These are phyloP conservation scores for Boletus eberwhitei DNA, from an alignment of 768 basidiomycete species.

Conservation along the genomic window DNA sequence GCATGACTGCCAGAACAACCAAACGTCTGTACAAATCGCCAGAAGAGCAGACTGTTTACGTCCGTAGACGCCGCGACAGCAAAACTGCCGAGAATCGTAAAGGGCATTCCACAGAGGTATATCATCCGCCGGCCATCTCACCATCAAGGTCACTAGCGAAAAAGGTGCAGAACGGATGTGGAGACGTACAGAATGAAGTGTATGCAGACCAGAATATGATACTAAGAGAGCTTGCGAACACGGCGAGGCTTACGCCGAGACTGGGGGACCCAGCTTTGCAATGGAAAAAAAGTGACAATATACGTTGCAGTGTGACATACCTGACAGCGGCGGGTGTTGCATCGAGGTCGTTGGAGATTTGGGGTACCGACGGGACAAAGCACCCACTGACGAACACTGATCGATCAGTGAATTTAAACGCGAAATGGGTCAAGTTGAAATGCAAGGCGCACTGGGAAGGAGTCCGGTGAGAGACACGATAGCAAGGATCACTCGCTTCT, in stretches of 20 bases:
- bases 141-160: background rate
- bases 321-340: conserved; percentile 57
- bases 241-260: conserved; percentile 49
- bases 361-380: conserved; percentile 73
- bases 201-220: conserved; percentile 52
- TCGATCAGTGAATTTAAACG: background rate
- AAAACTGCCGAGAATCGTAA: conserved; percentile 55
- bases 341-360: conserved; percentile 63
- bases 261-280: conserved; percentile 18
- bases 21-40: conserved; percentile 63
- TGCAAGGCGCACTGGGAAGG: conserved; percentile 49
- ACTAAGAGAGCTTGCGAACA: conserved; percentile 43
- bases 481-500: conserved; percentile 53
- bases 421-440: background rate
- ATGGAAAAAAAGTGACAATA: background rate
- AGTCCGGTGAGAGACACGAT: conserved; percentile 62
- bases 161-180: background rate
- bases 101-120: conserved; percentile 57
- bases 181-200: conserved; percentile 45
- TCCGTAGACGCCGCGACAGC: conserved; percentile 52
- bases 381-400: conserved; percentile 66
- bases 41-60: conserved; percentile 47
- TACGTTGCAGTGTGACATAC: conserved; percentile 28
- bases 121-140: conserved; percentile 63
- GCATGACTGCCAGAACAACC: conserved; percentile 56